These are phyloP conservation scores for Prinsepia uniflora DNA, from an alignment of 306 rosid species.

Conservation along the genomic window DNA sequence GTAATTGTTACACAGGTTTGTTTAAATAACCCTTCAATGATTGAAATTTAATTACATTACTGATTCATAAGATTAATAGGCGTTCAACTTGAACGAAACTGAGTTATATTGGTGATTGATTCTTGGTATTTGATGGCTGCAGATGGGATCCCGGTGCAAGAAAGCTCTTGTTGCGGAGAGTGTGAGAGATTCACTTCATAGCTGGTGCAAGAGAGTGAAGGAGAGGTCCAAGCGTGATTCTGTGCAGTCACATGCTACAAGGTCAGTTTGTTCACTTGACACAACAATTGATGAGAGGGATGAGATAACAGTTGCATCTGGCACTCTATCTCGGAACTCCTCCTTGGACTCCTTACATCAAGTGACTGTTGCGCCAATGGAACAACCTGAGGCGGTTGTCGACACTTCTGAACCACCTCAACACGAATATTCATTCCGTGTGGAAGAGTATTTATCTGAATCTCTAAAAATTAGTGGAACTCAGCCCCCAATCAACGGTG, in stretches of 20 bases:
- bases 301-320: slow-evolving; percentile 74
- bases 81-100: neutral
- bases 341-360: slow-evolving; percentile 69
- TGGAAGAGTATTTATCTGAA: slow-evolving; percentile 41
- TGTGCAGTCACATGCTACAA: slow-evolving; percentile 48
- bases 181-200: slow-evolving; percentile 85
- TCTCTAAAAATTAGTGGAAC: slow-evolving; percentile 26
- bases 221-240: slow-evolving; percentile 71
- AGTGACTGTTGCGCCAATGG: slow-evolving; percentile 50
- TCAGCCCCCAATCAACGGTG: slow-evolving; percentile 24
- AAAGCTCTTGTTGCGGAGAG: slow-evolving; percentile 84
- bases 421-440: slow-evolving; percentile 32
- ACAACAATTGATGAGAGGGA: slow-evolving; percentile 68
- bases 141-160: slow-evolving; percentile 89
- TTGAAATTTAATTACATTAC: neutral
- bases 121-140: slow-evolving; percentile 10
- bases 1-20: slow-evolving; percentile 82
- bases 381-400: slow-evolving; percentile 31
- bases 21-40: slow-evolving; percentile 14
- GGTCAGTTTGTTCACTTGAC: slow-evolving; percentile 81
- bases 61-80: neutral
- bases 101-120: neutral
- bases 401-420: slow-evolving; percentile 24
- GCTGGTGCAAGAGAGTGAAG: slow-evolving; percentile 97
- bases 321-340: slow-evolving; percentile 64